Base-by-base conservation (phyloP, 2,329 filamentous ascomycete genomes). In the Rugonectria rugulosa region DNA sequence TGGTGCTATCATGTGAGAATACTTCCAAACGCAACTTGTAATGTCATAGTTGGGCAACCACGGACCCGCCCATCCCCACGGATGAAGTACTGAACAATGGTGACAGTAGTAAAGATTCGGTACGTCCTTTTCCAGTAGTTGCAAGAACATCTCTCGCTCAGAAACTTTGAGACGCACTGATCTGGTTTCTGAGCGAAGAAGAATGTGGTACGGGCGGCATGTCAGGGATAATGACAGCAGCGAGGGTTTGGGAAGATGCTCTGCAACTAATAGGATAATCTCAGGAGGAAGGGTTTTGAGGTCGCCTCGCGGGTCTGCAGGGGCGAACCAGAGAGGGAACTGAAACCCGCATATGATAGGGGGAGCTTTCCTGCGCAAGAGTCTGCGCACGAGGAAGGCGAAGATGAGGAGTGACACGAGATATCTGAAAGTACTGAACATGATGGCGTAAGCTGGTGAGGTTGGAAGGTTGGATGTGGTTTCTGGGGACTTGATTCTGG, bases 221-320 rank as follows among this genome's bases (percentile, higher is more conserved):
- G 55, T 52, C 1, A 60, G 31, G 26, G 49, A 31, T 8, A 60
- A 24, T 1, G 50, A 48, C 4, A 55, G 10, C 1, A 51, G 10
- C 14, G 45, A 46, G 10, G 12, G 5, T 11, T 47, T 23, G 3
- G 50, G 15, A 21, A 55, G 42, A 24, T 32, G 5, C 10, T 45
- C n/a, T 5, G 36, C 27, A 20, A 60, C 24, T 2, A 47, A 6
- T 5, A 55, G 6, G 17, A 60, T 37, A 14, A 58, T 24, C 3
- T 60, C 57, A 5, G 17, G 19, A 2, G 45, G 37, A 1, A 52
- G 9, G 2, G 7, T 2, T 8, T n/a, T 29, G 10, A 58, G 20
- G 12, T 55, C 2, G 11, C 41, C 49, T 31, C 55, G 49, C 4
- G 54, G 34, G 2, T 60, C 29, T n/a, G n/a, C n/a, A n/a, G n/a